These are phyloP conservation scores for Cucurbita ficifolia DNA, from an alignment of 306 rosid genomes.

Conservation along the genomic window DNA sequence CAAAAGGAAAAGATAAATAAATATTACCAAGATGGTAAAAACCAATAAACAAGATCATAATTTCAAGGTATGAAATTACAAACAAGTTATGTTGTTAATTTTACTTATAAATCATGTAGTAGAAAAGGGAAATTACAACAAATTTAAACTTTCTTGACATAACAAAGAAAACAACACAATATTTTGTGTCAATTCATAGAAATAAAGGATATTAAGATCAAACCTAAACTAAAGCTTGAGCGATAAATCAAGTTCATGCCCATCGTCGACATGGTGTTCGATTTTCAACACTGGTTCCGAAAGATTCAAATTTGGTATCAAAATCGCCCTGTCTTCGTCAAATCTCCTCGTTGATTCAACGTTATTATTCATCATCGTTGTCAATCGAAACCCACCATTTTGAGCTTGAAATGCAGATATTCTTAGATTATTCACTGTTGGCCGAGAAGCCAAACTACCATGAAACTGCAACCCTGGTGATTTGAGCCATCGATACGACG, in stretches of 20 bases:
- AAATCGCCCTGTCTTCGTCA: neutral
- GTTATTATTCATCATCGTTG: neutral
- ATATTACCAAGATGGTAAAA: too few species aligned
- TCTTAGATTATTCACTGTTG: neutral
- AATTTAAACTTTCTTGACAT: too few species aligned
- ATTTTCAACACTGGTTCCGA: neutral
- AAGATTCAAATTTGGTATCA: neutral
- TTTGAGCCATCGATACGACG: slow-evolving; percentile 13
- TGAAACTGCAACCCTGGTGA: neutral
- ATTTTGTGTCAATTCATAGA: neutral
- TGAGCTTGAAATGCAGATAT: neutral
- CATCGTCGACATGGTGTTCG: neutral
- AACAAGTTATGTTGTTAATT: too few species aligned
- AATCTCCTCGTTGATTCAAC: neutral
- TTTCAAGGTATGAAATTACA: too few species aligned
- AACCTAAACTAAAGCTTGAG: slow-evolving; percentile 28
- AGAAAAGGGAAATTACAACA: neutral
- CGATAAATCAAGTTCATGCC: slow-evolving; percentile 30
- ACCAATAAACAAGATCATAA: too few species aligned
- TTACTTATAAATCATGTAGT: neutral
- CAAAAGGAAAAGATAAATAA: too few species aligned
- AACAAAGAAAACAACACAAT: neutral
- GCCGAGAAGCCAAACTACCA: neutral
- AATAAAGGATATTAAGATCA: neutral
- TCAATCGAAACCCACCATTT: neutral